phyloP scores from a whole-genome alignment of 257 asterid species.

The Striga asiatica region DNA sequence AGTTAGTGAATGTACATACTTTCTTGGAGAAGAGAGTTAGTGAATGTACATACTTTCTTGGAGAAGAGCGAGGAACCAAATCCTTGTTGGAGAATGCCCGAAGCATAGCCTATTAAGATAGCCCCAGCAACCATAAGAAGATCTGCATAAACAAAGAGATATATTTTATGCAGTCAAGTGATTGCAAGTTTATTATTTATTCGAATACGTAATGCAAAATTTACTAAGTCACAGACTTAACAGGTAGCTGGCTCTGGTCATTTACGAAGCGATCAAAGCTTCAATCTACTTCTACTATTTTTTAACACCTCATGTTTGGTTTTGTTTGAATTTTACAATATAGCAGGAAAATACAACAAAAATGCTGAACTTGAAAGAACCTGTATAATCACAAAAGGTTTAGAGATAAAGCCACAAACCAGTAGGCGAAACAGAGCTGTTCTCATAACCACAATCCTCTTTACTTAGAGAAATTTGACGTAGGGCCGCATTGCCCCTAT shows the following conservation, averaged over 20 bases:
- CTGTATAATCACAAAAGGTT: not conserved
- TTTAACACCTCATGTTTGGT: slow-evolving; percentile 6
- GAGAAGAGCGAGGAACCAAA: slow-evolving; percentile 64
- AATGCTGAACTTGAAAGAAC: not conserved
- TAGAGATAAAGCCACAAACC: slow-evolving; percentile 31
- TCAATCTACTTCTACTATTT: not conserved
- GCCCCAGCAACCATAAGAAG: slow-evolving; percentile 85
- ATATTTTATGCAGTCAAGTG: not conserved
- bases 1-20: slow-evolving; percentile 33
- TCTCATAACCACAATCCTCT: slow-evolving; percentile 69
- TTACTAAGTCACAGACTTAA: not conserved
- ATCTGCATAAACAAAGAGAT: slow-evolving; percentile 69
- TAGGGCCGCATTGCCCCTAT: slow-evolving; percentile 97
- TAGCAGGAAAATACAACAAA: too few relatives aligned
- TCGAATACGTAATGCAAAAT: not conserved
- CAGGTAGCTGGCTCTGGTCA: not conserved
- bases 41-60: slow-evolving; percentile 32
- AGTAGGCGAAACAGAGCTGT: slow-evolving; percentile 56
- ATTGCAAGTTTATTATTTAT: not conserved
- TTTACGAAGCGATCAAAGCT: not conserved
- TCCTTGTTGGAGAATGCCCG: slow-evolving; percentile 79
- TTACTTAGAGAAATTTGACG: slow-evolving; percentile 74
- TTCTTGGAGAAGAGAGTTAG: too few relatives aligned
- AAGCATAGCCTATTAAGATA: slow-evolving; percentile 54
- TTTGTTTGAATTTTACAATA: too few relatives aligned